A percentile compares a stretch with the other conserved stretches of the same genome.
Evolutionary conservation across 768 basidiomycete genomes (phyloP).

Genomic region (Boletellus sp.): DNA sequence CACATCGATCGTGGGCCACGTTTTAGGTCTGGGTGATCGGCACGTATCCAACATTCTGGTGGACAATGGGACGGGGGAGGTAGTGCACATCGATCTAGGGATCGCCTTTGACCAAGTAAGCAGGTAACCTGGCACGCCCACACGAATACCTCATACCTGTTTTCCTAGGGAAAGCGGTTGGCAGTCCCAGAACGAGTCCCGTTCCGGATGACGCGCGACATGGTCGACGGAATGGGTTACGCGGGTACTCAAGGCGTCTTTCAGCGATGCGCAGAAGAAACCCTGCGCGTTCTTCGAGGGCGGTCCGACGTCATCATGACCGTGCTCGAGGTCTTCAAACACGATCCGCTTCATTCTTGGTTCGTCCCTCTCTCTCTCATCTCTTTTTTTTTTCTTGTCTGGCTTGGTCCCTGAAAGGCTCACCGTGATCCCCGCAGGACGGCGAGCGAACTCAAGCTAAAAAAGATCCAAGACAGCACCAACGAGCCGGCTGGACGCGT

Average conservation of each 20-base stretch:
- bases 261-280: slow-evolving; percentile 92
- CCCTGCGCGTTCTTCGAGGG: slow-evolving; percentile 82
- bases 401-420: neutral
- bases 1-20: slow-evolving; percentile 89
- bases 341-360: slow-evolving; percentile 95
- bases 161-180: slow-evolving; percentile 68
- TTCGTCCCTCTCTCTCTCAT: slow-evolving; percentile 30
- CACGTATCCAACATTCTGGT: slow-evolving; percentile 91
- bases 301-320: slow-evolving; percentile 88
- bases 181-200: slow-evolving; percentile 84
- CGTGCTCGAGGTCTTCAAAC: slow-evolving; percentile 93
- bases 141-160: neutral
- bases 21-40: slow-evolving; percentile 90
- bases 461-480: slow-evolving; percentile 53
- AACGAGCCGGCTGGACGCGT: slow-evolving; percentile 22
- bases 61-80: slow-evolving; percentile 76
- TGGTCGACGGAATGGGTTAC: slow-evolving; percentile 91
- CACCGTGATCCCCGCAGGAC: slow-evolving; percentile 47
- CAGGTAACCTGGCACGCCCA: too few species aligned
- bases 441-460: slow-evolving; percentile 70
- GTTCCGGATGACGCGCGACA: slow-evolving; percentile 90
- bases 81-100: slow-evolving; percentile 94
- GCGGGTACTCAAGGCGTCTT: slow-evolving; percentile 92
- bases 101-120: slow-evolving; percentile 92
- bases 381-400: neutral